These are phyloP conservation scores for Pythium rhizo-oryzae DNA, from an alignment of 352 stramenopile genomes.

Conservation along the genomic window DNA sequence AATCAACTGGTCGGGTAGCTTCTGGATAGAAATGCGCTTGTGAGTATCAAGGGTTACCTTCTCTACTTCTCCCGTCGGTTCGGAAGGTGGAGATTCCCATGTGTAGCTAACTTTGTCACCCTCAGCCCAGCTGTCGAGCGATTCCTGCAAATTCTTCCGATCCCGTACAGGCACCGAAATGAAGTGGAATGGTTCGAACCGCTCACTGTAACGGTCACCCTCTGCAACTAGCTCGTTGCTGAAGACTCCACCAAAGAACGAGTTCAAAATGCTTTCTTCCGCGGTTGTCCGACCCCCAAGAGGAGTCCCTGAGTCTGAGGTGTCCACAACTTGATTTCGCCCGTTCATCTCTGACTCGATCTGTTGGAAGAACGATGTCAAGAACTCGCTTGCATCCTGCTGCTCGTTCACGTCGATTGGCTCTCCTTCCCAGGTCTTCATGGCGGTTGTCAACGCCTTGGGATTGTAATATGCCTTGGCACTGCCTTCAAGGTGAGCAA, in stretches of 20 bases:
- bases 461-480: constrained; percentile 88
- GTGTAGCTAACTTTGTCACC: constrained; percentile 92
- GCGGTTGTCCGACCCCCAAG: constrained; percentile 16
- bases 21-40: constrained; percentile 90
- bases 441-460: constrained; percentile 67
- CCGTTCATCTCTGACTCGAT: constrained; percentile 91
- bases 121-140: constrained; percentile 86
- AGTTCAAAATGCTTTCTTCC: constrained; percentile 84
- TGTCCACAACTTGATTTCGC: constrained; percentile 24
- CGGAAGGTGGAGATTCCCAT: constrained; percentile 65
- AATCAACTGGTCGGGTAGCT: constrained; percentile 89
- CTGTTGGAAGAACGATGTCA: constrained; percentile 93
- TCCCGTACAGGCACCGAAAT: constrained; percentile 90
- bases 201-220: constrained; percentile 84
- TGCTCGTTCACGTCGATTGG: constrained; percentile 90
- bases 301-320: background rate
- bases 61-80: constrained; percentile 34
- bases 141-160: constrained; percentile 84
- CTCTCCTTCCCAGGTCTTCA: constrained; percentile 91
- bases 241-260: constrained; percentile 90
- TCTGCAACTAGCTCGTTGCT: constrained; percentile 93
- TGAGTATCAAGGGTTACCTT: constrained; percentile 89
- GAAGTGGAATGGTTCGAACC: constrained; percentile 91
- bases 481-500: constrained; percentile 88
- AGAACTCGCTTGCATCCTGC: constrained; percentile 93